Base-by-base conservation (phyloP, 73 alveolate species). In the Tetrahymena borealis region DNA sequence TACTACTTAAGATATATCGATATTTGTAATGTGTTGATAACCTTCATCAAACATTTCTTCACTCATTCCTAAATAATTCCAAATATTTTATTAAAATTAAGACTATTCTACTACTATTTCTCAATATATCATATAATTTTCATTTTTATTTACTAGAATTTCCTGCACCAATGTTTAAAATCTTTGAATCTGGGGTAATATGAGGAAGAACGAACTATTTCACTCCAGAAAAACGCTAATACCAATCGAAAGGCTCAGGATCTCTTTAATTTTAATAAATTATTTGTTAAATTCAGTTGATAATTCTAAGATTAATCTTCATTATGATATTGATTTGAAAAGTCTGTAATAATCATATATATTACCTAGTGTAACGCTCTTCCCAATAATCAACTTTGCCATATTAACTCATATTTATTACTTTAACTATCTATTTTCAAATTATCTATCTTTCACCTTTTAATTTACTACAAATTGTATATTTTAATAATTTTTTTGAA, bases 1-100 rank as follows among this genome's bases (percentile, higher is more conserved):
- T 12, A 98, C 99, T 37, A 98, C 98, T 94, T 96, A 97, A 35
- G 98, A 94, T 90, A 97, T 98, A 93, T 98, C 99, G 35, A 98
- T 96, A 93, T 98, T 98, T 32, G 99, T 96, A 93, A 98, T 94
- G 94, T 98, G 96, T 91, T 97, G 96, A 93, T 95, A 98, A 18
- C 99, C 99, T 35, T 98, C 99, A 94, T 98, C 99, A 94, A 97
- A 98, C 99, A 98, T 96, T 91, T 98, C 99, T 91, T 98, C 99
- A 94, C 99, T 98, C 97, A 98, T 92, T 90, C 98, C 98, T 96
- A 94, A 93, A 20, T 24, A 13, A 7, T 60, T 60, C n/a, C n/a
- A n/a, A n/a, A 9, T 9, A 39, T 7, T 12, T 9, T n/a, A n/a
- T n/a, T n/a, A n/a, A n/a, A n/a, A n/a, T 20, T 35, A 60, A 60